Evolutionary conservation across 1,284 basidiomycete species (phyloP).

Genomic region (Ceratobasidium sp.): DNA sequence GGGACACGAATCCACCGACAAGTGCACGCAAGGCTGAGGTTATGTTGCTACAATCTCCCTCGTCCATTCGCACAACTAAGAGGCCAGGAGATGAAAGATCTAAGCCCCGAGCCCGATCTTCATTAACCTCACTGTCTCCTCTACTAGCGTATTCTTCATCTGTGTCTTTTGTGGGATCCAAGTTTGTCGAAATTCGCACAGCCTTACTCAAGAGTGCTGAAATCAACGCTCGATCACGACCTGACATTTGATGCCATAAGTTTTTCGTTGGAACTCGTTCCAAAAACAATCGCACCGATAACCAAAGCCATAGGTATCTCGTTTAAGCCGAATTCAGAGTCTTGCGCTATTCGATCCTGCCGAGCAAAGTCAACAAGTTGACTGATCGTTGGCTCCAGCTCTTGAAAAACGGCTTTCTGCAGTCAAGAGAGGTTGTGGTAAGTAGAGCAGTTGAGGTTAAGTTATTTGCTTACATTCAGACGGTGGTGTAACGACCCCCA

Average conservation of each 20-base stretch:
- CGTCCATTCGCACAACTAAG: slow-evolving; percentile 14
- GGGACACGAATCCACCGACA: slow-evolving; percentile 19
- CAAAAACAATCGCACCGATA: slow-evolving; percentile 2
- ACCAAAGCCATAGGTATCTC: slow-evolving; percentile 36
- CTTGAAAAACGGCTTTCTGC: not conserved
- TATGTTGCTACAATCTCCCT: slow-evolving; percentile 32
- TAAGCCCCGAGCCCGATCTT: not conserved
- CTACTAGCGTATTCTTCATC: not conserved
- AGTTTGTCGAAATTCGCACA: not conserved
- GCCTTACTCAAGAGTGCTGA: slow-evolving; percentile 17
- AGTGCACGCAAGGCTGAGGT: slow-evolving; percentile 19
- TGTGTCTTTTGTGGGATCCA: not conserved
- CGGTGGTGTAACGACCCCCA: slow-evolving; percentile 8
- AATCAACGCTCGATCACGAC: slow-evolving; percentile 37
- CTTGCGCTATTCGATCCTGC: slow-evolving; percentile 16
- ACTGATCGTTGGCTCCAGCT: not conserved
- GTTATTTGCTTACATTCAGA: not conserved
- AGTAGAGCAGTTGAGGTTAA: not conserved
- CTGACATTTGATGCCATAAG: not conserved
- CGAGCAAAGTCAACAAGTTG: slow-evolving; percentile 16
- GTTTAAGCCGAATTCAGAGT: slow-evolving; percentile 23
- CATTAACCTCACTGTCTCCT: not conserved
- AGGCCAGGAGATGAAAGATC: not conserved
- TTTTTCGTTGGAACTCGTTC: not conserved
- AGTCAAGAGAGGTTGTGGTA: not conserved